phyloP scores from a whole-genome alignment of 441 rosid species.

The Raphanus hybrid region DNA sequence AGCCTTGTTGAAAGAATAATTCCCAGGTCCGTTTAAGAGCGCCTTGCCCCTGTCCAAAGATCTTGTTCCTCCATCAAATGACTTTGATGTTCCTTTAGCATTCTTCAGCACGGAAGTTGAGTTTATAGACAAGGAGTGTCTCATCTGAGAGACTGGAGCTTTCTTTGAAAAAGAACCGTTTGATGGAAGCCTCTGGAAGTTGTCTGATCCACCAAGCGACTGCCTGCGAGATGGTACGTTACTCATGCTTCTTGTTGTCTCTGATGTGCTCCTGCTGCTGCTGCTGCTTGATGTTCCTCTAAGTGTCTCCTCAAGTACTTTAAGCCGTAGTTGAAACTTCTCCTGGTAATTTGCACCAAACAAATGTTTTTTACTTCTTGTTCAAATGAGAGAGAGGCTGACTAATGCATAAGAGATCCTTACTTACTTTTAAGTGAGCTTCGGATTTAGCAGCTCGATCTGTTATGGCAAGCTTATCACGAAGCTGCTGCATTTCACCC shows the following conservation, averaged over 20 bases:
- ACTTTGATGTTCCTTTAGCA: conserved; percentile 96
- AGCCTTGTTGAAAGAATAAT: conserved; percentile 74
- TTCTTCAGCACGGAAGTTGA: conserved; percentile 73
- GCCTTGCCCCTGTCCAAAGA: conserved; percentile 85
- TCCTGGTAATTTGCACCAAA: conserved; percentile 56
- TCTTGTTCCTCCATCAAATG: conserved; percentile 97
- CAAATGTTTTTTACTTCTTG: neutral
- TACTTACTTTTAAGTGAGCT: conserved; percentile 87
- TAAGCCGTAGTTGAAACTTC: conserved; percentile 87
- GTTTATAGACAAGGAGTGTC: conserved; percentile 59
- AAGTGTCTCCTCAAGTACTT: conserved; percentile 88
- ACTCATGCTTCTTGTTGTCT: conserved; percentile 77
- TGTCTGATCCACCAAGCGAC: conserved; percentile 93
- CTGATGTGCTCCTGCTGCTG: conserved; percentile 56
- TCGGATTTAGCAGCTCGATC: conserved; percentile 96
- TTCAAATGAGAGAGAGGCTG: conserved; percentile 4
- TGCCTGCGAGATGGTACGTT: conserved; percentile 94
- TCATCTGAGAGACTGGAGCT: conserved; percentile 55
- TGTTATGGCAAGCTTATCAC: conserved; percentile 83
- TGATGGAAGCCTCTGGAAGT: conserved; percentile 65
- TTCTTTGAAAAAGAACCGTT: conserved; percentile 83
- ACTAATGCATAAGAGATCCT: conserved; percentile 6
- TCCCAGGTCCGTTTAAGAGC: conserved; percentile 73
- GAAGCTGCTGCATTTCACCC: conserved; percentile 99
- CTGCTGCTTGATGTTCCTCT: conserved; percentile 73